Evolutionary conservation across 345 rosid species (phyloP), one percentile per base, ranked within the genome.

Genomic region (Mercurialis annua): DNA sequence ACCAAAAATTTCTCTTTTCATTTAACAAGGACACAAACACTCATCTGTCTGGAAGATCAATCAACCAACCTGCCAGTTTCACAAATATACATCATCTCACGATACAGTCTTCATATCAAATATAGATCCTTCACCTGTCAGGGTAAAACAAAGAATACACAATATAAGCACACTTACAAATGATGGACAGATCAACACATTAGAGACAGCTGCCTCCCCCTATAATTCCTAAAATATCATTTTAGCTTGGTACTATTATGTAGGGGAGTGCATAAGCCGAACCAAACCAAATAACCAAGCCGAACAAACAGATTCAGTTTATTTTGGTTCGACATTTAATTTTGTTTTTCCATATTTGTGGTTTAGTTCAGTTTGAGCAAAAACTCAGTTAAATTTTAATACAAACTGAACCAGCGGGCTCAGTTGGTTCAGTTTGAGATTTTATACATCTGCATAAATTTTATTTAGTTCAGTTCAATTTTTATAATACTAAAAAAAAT

Each of bases 11-110:
- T 47, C 68, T 14, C 53, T 15, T 46, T 12, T n/a, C n/a, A 68
- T 21, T 36, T 24, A 14, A 64, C 46, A 47, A 17, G 62, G 50
- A 65, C 66, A 69, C 65, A 70, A 64, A 72, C 78, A 63, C 72
- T 50, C 65, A 40, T 34, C 50, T 49, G 49, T 12, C 64, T n/a
- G 72, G 68, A 68, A 65, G 72, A 72, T 65, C 74, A 56, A 40
- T 68, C 76, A 56, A 59, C 78, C 76, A 56, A 59, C 78, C 80
- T 56, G 46, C 49, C 64, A 70, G 62, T 65, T 48, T 30, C 38
- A 54, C 58, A 65, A n/a, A 53, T 48, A 42, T 57, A 33, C 38
- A 23, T 16, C 75, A 47, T 53, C 34, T 43, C 29, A 33, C 40
- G 34, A 67, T 29, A 63, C 69, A 63, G 29, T 69, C 68, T 53